Percentiles rank a stretch among this genome's conserved stretches.
Evolutionary conservation across 2,329 filamentous ascomycete genomes (phyloP).

Genomic region (Nectriaceae sp.): DNA sequence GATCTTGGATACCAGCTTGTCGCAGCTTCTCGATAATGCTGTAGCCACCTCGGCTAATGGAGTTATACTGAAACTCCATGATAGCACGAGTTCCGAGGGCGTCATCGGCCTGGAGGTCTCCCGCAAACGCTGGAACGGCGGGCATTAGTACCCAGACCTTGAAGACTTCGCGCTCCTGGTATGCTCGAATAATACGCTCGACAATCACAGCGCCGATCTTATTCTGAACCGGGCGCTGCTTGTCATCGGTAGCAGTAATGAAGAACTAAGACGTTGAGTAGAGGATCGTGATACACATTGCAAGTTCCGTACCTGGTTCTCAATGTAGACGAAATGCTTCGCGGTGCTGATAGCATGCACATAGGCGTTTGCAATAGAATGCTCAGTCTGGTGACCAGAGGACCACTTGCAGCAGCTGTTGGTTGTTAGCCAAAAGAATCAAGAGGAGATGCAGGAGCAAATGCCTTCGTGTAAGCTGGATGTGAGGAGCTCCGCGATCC

Average conservation of each 20-base stretch:
- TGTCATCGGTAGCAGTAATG: constrained; percentile 75
- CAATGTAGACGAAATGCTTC: constrained; percentile 76
- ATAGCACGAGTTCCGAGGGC: constrained; percentile 79
- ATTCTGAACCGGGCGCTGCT: constrained; percentile 74
- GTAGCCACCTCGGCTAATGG: constrained; percentile 74
- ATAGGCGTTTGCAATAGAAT: constrained; percentile 88
- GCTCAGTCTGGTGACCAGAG: constrained; percentile 54
- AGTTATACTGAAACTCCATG: constrained; percentile 85
- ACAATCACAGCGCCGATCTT: constrained; percentile 79
- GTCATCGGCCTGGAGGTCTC: constrained; percentile 72
- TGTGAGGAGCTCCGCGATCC: constrained; percentile 35
- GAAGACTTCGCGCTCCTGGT: constrained; percentile 65
- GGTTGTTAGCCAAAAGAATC: constrained; percentile 2
- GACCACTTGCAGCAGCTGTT: constrained; percentile 54
- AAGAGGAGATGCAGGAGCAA: not conserved
- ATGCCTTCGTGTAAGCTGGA: constrained; percentile 54
- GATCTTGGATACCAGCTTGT: constrained; percentile 68
- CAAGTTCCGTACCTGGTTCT: constrained; percentile 60
- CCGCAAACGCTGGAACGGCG: constrained; percentile 79
- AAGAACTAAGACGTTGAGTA: constrained; percentile 63
- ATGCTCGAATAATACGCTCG: constrained; percentile 72
- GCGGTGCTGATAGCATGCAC: constrained; percentile 69
- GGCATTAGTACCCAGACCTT: constrained; percentile 79
- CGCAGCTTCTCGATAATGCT: constrained; percentile 75
- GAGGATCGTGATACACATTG: not conserved